These are phyloP conservation scores for Rhodotorula sp. DNA, from an alignment of 1,284 basidiomycete genomes.

Conservation along the genomic window DNA sequence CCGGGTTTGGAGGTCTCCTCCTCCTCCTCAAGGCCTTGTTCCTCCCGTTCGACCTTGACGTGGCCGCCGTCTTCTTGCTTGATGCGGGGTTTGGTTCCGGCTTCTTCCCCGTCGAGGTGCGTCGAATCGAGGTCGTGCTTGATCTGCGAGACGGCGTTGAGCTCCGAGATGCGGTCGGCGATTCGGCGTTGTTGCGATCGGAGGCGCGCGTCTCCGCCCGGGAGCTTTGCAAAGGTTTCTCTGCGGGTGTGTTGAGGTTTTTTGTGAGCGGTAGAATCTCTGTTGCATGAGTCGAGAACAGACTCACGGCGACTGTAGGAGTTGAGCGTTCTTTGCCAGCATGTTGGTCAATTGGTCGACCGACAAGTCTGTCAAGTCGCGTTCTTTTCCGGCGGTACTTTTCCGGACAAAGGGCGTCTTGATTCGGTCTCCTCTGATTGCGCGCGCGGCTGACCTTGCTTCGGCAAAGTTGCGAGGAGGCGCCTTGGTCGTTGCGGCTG, in stretches of 20 bases:
- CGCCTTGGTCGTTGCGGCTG: neutral
- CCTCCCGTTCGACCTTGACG: conserved; percentile 2
- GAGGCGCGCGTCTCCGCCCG: conserved; percentile 30
- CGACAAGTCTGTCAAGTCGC: conserved; percentile 18
- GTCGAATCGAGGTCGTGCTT: conserved; percentile 24
- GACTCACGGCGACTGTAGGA: conserved; percentile 31
- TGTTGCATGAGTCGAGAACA: neutral
- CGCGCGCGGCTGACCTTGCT: conserved; percentile 12
- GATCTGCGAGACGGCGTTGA: conserved; percentile 16
- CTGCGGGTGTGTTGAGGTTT: conserved; percentile 4
- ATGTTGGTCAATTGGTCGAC: conserved; percentile 29
- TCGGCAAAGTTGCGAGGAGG: conserved; percentile 21
- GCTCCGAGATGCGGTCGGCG: conserved; percentile 20
- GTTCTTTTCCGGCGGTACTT: conserved; percentile 23
- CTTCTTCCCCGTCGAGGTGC: conserved; percentile 9
- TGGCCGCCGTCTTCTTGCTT: neutral
- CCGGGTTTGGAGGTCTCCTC: neutral
- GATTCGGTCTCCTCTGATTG: conserved; percentile 1
- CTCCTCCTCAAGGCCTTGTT: conserved; percentile 1
- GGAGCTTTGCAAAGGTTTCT: conserved; percentile 16
- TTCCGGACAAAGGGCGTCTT: conserved; percentile 33
- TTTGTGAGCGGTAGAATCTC: too few species aligned
- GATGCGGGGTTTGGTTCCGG: neutral
- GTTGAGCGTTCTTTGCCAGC: conserved; percentile 14
- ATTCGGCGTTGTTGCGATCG: conserved; percentile 23